These are phyloP conservation scores for Naganishia kalamii DNA, from an alignment of 768 basidiomycete genomes.

Conservation along the genomic window DNA sequence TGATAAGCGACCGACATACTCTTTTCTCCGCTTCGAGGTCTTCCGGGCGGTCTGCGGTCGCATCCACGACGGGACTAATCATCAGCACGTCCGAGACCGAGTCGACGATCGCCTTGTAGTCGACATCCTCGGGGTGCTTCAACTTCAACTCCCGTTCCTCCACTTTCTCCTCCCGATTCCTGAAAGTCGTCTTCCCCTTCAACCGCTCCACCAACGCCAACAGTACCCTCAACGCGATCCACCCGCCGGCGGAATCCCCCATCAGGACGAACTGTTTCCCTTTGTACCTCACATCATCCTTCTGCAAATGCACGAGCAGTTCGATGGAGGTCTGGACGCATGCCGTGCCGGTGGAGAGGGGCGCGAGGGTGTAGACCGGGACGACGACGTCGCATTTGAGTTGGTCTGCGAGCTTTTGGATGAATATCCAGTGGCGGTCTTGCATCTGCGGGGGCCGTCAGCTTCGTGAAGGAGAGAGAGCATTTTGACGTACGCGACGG, in stretches of 20 bases:
- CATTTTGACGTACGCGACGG: too few species aligned
- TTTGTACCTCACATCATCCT: conserved; percentile 21
- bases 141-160: not conserved
- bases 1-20: not conserved
- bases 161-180: not conserved
- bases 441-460: not conserved
- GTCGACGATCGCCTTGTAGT: conserved; percentile 7
- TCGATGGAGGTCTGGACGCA: conserved; percentile 18
- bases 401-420: conserved; percentile 16
- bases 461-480: not conserved
- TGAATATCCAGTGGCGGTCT: conserved; percentile 20
- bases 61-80: conserved; percentile 26
- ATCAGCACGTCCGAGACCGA: conserved; percentile 14
- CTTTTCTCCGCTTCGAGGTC: conserved; percentile 5
- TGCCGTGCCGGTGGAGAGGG: conserved; percentile 15
- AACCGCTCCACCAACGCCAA: conserved; percentile 8
- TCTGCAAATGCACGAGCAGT: conserved; percentile 15
- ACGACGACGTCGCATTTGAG: conserved; percentile 18
- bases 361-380: conserved; percentile 25
- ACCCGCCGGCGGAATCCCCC: conserved; percentile 31
- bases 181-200: not conserved
- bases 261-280: conserved; percentile 24
- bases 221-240: conserved; percentile 19
- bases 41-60: not conserved
- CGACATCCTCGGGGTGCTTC: not conserved